These are phyloP conservation scores for Aspergillus sparsus DNA, from an alignment of 495 filamentous ascomycete genomes.

Conservation along the genomic window DNA sequence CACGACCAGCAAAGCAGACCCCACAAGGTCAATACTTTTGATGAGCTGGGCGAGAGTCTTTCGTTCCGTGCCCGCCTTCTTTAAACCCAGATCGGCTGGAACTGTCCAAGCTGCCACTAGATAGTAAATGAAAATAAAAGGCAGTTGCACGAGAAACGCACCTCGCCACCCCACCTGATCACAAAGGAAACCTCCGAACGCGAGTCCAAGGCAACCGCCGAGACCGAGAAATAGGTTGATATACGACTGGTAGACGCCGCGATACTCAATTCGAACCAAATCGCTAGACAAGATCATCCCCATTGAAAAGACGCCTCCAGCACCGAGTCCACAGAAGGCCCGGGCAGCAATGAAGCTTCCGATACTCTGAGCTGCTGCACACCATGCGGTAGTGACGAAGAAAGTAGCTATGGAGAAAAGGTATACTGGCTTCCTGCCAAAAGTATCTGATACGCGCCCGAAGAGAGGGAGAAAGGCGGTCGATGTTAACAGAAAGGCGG, in stretches of 20 bases:
- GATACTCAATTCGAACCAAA: slow-evolving; percentile 71
- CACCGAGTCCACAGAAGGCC: slow-evolving; percentile 72
- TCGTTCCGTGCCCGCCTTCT: slow-evolving; percentile 45
- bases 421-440: slow-evolving; percentile 71
- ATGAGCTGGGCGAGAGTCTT: slow-evolving; percentile 58
- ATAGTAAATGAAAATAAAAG: slow-evolving; percentile 61
- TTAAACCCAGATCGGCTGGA: slow-evolving; percentile 60
- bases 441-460: slow-evolving; percentile 68
- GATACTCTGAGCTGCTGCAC: slow-evolving; percentile 69
- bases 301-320: slow-evolving; percentile 72
- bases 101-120: slow-evolving; percentile 55
- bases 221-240: slow-evolving; percentile 69
- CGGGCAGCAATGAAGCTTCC: slow-evolving; percentile 70
- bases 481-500: slow-evolving; percentile 74
- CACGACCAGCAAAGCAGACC: slow-evolving; percentile 63
- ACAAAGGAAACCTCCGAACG: slow-evolving; percentile 71
- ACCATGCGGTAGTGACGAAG: slow-evolving; percentile 68
- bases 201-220: slow-evolving; percentile 66
- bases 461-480: slow-evolving; percentile 74
- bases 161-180: slow-evolving; percentile 75
- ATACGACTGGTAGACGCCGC: slow-evolving; percentile 74
- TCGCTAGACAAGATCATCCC: slow-evolving; percentile 74
- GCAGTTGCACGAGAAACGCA: slow-evolving; percentile 69
- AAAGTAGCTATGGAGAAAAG: slow-evolving; percentile 65
- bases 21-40: slow-evolving; percentile 66